These are phyloP conservation scores for Anisogramma anomala DNA, from an alignment of 2,329 filamentous ascomycete genomes.

Conservation along the genomic window DNA sequence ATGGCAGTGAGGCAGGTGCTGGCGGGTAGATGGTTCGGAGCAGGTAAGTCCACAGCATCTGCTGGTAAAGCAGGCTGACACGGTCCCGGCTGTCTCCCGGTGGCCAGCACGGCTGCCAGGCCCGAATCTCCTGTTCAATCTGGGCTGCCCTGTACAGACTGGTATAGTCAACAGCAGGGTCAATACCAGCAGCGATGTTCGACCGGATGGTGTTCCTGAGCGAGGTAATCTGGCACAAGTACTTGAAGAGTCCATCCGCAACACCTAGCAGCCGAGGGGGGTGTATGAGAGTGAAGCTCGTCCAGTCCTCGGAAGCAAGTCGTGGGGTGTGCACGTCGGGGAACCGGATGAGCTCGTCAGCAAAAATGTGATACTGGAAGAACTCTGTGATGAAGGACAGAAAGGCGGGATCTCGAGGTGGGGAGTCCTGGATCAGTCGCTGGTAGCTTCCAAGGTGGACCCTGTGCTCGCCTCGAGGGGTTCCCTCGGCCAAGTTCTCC, in stretches of 20 bases:
- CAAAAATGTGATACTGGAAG: constrained; percentile 70
- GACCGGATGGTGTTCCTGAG: constrained; percentile 63
- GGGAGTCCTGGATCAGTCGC: constrained; percentile 51
- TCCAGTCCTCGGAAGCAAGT: constrained; percentile 34
- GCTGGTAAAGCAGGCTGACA: constrained; percentile 49
- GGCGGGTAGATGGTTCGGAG: constrained; percentile 51
- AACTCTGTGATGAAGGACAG: constrained; percentile 57
- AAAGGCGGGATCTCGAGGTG: constrained; percentile 55
- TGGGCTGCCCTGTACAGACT: constrained; percentile 61
- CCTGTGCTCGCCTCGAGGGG: constrained; percentile 57
- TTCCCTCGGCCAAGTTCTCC: constrained; percentile 45
- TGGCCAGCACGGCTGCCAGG: constrained; percentile 59
- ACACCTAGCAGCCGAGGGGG: constrained; percentile 61
- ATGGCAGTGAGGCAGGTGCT: constrained; percentile 13
- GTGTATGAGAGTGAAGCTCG: constrained; percentile 30
- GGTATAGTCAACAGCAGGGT: constrained; percentile 62
- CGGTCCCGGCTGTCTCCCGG: constrained; percentile 44
- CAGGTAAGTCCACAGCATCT: constrained; percentile 56
- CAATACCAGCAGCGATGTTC: constrained; percentile 49
- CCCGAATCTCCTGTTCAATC: constrained; percentile 62
- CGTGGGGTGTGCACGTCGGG: constrained; percentile 27
- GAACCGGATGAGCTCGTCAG: constrained; percentile 48
- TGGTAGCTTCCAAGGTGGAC: constrained; percentile 68
- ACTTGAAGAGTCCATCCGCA: constrained; percentile 67
- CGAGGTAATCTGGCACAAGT: constrained; percentile 67